Base-by-base conservation (phyloP, 129 eudicot species). In the Saussurea involucrata region DNA sequence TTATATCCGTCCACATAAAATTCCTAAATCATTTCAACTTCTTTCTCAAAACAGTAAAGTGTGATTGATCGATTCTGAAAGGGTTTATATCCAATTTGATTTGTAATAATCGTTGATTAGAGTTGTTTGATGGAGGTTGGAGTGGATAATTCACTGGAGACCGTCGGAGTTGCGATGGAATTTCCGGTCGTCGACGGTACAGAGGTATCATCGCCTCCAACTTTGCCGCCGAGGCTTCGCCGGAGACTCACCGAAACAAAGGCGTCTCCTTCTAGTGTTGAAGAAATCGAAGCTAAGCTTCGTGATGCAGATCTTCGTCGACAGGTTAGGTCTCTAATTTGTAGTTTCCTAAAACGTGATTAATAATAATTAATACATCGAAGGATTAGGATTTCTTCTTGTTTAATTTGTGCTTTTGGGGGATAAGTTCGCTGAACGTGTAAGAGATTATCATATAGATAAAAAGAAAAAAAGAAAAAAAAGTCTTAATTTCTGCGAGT, bases 251-350 rank as follows among this genome's bases (percentile, higher is more conserved):
- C 97, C 12, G 99, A 85, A 85, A 49, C 84, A 15, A 89, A 83
- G 65, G 66, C 83, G 3, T 84, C 90, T 68, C 89, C 94, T 4
- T 57, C 87, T 5, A 95, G 85, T 75, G 95, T 83, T 33, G 97
- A 95, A 76, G 95, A 95, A 72, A 95, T 95, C 46, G 90, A 92
- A 67, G 92, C 96, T 49, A 95, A 90, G 79, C 96, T 95, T 71
- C 91, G 90, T 0, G 87, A 86, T 69, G 99, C 99, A 32, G 86
- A 92, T 82, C 92, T 89, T 80, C 96, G 97, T 61, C 84, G 99
- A 53, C 99, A 92, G 99, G 84, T 81, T 80, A 42, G 37, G 90
- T 90, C 28, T 49, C 20, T 37, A n/a, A n/a, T n/a, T 3, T 79
- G 6, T 55, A 66, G 60, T 73, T 31, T n/a, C 13, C 18, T 31